A percentile compares a stretch with the other conserved stretches of the same genome.
phyloP scores from a whole-genome alignment of 2,329 filamentous ascomycete genomes.

The Penicillium hordei region DNA sequence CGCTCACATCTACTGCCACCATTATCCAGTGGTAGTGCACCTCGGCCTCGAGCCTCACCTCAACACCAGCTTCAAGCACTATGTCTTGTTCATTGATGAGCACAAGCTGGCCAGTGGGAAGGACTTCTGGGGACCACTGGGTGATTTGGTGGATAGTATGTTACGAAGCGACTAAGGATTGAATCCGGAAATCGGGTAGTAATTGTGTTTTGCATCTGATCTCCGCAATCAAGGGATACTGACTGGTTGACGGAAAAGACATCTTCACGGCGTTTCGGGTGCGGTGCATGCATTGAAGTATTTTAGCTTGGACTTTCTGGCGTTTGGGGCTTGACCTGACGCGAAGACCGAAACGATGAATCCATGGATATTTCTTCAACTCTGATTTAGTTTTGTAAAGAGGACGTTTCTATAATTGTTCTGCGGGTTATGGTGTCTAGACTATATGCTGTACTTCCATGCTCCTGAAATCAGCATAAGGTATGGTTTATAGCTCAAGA shows the following conservation, averaged over 20 bases:
- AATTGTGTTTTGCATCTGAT: conserved; percentile 10
- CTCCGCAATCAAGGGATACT: neutral
- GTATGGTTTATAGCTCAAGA: neutral
- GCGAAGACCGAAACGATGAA: conserved; percentile 1
- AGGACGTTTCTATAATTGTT: neutral
- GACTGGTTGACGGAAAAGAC: conserved; percentile 5
- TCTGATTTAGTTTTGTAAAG: neutral
- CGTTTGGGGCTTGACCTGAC: conserved; percentile 8
- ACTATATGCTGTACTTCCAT: neutral
- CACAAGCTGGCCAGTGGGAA: conserved; percentile 88
- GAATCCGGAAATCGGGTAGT: neutral
- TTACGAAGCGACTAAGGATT: conserved; percentile 74
- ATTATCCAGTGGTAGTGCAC: conserved; percentile 95
- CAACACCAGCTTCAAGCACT: conserved; percentile 99
- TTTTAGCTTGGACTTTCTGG: conserved; percentile 10
- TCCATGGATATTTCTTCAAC: conserved; percentile 1
- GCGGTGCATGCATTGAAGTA: conserved; percentile 20
- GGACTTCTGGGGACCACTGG: conserved; percentile 95
- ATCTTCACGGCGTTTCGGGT: conserved; percentile 24
- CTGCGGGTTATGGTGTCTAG: neutral
- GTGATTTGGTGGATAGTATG: conserved; percentile 97
- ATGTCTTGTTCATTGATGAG: conserved; percentile 97
- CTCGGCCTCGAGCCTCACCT: conserved; percentile 94
- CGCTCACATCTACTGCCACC: conserved; percentile 99
- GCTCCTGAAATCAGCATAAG: neutral